phyloP scores from a whole-genome alignment of 352 stramenopile species.

The Phytophthora colocasiae region DNA sequence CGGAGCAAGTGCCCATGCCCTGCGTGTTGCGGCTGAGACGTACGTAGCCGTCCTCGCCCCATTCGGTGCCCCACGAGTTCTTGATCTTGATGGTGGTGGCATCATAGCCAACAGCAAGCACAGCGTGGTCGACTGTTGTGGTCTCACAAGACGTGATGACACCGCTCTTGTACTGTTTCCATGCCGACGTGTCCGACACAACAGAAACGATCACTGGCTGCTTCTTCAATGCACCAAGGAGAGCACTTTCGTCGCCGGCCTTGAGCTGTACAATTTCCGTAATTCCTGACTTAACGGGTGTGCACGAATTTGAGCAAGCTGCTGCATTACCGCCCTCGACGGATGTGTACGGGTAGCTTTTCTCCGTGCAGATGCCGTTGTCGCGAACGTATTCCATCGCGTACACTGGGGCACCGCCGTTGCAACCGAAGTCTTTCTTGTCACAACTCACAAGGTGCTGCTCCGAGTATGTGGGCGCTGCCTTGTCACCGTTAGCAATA shows the following conservation, averaged over 20 bases:
- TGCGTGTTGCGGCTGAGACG: constrained; percentile 84
- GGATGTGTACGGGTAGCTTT: constrained; percentile 84
- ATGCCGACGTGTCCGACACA: constrained; percentile 92
- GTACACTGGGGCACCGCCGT: constrained; percentile 91
- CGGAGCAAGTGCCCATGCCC: constrained; percentile 57
- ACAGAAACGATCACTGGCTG: constrained; percentile 96
- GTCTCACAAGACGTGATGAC: constrained; percentile 83
- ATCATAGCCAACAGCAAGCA: constrained; percentile 96
- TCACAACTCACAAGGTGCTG: constrained; percentile 94
- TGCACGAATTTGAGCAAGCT: constrained; percentile 45
- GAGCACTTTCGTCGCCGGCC: constrained; percentile 64
- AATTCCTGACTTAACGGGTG: constrained; percentile 42
- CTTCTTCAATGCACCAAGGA: constrained; percentile 90
- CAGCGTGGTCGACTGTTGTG: constrained; percentile 95
- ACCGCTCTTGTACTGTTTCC: constrained; percentile 97
- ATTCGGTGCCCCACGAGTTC: constrained; percentile 98
- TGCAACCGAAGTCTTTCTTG: constrained; percentile 89
- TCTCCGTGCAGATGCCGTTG: constrained; percentile 83
- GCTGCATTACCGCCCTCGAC: constrained; percentile 35
- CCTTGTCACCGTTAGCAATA: constrained; percentile 69
- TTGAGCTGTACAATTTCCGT: constrained; percentile 67
- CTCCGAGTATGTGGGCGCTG: constrained; percentile 87
- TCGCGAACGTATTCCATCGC: constrained; percentile 92
- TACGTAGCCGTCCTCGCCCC: constrained; percentile 96
- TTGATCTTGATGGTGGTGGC: constrained; percentile 93